Conservation (phyloP, 768 basidiomycete species). For the Fistulinella prunicolor region DNA sequence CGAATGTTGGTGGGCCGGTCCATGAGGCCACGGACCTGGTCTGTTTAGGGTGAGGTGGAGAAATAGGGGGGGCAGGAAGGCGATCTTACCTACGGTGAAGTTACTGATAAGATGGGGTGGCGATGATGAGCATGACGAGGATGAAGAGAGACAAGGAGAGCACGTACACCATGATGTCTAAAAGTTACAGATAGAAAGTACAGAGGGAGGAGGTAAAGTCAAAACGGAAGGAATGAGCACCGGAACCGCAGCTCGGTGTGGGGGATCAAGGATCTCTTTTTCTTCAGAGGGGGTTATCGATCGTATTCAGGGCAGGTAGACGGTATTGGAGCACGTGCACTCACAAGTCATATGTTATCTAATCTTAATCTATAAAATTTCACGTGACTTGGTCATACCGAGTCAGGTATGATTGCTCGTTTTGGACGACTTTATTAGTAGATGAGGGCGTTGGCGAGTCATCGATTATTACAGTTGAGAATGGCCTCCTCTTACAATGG, state of each 20-base stretch:
- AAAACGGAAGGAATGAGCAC: constrained; percentile 19
- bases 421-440: background rate
- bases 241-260: constrained; percentile 25
- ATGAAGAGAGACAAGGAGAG: constrained; percentile 5
- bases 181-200: constrained; percentile 35
- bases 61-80: background rate
- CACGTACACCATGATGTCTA: constrained; percentile 82
- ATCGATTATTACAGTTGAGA: constrained; percentile 28
- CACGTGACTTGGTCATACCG: constrained; percentile 13
- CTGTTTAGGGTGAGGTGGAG: constrained; percentile 36
- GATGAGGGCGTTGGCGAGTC: constrained; percentile 11
- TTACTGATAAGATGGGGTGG: constrained; percentile 49
- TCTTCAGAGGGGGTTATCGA: constrained; percentile 38
- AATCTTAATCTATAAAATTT: background rate
- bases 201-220: constrained; percentile 13
- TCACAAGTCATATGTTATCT: constrained; percentile 19
- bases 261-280: constrained; percentile 14
- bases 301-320: constrained; percentile 43
- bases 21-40: constrained; percentile 87
- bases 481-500: constrained; percentile 32
- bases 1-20: constrained; percentile 89
- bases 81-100: constrained; percentile 78
- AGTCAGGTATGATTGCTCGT: constrained; percentile 10
- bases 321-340: constrained; percentile 6
- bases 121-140: constrained; percentile 30